phyloP scores from a whole-genome alignment of 176 grass and related monocot species.

The Oryza longistaminata region DNA sequence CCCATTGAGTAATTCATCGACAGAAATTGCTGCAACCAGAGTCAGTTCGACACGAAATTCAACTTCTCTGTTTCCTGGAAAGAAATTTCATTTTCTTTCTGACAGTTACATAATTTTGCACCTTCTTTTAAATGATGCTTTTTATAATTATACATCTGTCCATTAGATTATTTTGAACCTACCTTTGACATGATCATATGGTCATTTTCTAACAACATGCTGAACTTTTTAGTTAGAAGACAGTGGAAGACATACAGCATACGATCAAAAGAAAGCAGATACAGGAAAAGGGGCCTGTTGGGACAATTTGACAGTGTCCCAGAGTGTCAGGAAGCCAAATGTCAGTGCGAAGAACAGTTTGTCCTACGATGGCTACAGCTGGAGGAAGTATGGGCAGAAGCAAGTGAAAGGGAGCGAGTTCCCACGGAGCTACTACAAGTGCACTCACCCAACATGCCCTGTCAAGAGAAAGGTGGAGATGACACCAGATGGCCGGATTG shows the following conservation, averaged over 20 bases:
- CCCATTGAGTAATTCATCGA: neutral
- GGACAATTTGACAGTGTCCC: constrained; percentile 2
- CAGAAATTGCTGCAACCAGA: constrained; percentile 23
- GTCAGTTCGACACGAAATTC: constrained; percentile 23
- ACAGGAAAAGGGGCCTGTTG: constrained; percentile 7
- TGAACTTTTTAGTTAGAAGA: constrained; percentile 31
- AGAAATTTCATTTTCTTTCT: constrained; percentile 8
- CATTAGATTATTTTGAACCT: neutral
- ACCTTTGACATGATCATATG: neutral
- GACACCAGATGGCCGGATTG: constrained; percentile 44
- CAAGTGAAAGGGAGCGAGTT: constrained; percentile 64
- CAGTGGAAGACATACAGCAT: neutral
- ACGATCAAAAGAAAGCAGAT: constrained; percentile 25
- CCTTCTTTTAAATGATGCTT: neutral
- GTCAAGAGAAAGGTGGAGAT: constrained; percentile 67
- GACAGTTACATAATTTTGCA: neutral
- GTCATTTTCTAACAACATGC: constrained; percentile 8
- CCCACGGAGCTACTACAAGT: constrained; percentile 74
- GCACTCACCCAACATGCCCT: constrained; percentile 57
- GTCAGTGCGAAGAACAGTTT: neutral
- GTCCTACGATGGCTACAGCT: constrained; percentile 58
- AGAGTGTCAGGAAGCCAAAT: constrained; percentile 7
- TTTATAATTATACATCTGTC: neutral
- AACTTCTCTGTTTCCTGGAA: neutral
- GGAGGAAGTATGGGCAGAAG: constrained; percentile 78